Conservation (phyloP, 345 rosid species). For the Moricandia moricandioides region DNA sequence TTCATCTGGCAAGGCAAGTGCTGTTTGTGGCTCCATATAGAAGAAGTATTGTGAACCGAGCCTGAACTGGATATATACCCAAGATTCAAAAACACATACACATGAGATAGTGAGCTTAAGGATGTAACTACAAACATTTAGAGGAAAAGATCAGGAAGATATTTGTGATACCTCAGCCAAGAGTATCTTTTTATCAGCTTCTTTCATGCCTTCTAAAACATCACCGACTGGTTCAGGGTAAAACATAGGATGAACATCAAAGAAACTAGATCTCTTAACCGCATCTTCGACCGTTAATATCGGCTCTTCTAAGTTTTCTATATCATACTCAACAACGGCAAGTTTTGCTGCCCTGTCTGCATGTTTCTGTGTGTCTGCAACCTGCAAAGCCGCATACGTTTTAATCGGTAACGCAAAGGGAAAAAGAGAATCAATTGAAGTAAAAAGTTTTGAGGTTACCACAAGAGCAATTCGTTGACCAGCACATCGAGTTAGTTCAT, state of each 20-base stretch:
- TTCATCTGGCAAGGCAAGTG: constrained; percentile 93
- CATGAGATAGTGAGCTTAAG: not conserved
- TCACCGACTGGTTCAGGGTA: constrained; percentile 63
- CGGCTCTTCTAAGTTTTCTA: constrained; percentile 53
- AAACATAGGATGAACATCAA: constrained; percentile 44
- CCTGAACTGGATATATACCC: constrained; percentile 44
- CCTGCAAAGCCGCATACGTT: constrained; percentile 38
- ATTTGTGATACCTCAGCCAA: constrained; percentile 49
- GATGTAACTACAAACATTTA: not conserved
- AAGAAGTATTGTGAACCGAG: constrained; percentile 87
- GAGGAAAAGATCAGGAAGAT: not conserved
- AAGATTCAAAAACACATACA: not conserved
- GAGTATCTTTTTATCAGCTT: constrained; percentile 66
- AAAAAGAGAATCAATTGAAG: not conserved
- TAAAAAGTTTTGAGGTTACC: constrained; percentile 43
- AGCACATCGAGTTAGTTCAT: constrained; percentile 57
- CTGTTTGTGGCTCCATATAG: constrained; percentile 82
- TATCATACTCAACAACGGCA: constrained; percentile 62
- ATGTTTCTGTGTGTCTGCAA: constrained; percentile 83
- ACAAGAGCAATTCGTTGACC: constrained; percentile 83
- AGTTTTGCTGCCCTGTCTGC: constrained; percentile 69
- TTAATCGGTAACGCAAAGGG: not conserved
- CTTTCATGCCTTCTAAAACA: constrained; percentile 66
- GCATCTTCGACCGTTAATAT: constrained; percentile 81
- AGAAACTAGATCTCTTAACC: constrained; percentile 59